Percentiles rank a stretch among this genome's conserved stretches.
These are phyloP conservation scores for Colletotrichum zoysiae DNA, from an alignment of 2,329 filamentous ascomycete genomes.

Conservation along the genomic window DNA sequence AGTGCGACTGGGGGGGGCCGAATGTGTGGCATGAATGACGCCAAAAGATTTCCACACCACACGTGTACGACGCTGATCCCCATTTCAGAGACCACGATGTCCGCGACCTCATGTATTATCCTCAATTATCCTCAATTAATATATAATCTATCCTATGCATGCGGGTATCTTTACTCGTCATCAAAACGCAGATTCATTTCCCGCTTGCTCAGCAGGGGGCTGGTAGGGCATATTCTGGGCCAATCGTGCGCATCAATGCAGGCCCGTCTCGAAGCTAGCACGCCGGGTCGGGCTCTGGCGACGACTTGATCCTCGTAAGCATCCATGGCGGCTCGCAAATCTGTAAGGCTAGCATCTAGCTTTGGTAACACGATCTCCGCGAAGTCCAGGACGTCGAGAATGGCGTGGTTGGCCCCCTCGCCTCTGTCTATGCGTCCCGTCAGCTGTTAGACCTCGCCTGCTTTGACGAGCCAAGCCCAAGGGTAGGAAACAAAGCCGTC, in stretches of 20 bases:
- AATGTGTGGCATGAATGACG: slow-evolving; percentile 15
- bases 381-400: slow-evolving; percentile 63
- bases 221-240: slow-evolving; percentile 52
- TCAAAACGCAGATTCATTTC: slow-evolving; percentile 51
- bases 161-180: slow-evolving; percentile 43
- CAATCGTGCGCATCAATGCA: slow-evolving; percentile 68
- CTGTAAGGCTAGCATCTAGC: slow-evolving; percentile 27
- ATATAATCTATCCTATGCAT: background rate
- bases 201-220: slow-evolving; percentile 56
- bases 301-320: slow-evolving; percentile 61
- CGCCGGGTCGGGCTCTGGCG: slow-evolving; percentile 57
- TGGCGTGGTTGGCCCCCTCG: slow-evolving; percentile 69
- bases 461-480: slow-evolving; percentile 4
- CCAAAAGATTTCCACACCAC: slow-evolving; percentile 16
- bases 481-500: background rate
- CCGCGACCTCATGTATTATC: background rate
- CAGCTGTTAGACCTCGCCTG: slow-evolving; percentile 13
- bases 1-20: background rate
- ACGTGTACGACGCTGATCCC: slow-evolving; percentile 4
- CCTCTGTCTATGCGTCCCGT: slow-evolving; percentile 60
- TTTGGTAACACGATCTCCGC: slow-evolving; percentile 49
- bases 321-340: slow-evolving; percentile 49
- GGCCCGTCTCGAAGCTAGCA: slow-evolving; percentile 64
- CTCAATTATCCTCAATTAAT: background rate
- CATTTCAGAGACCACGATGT: slow-evolving; percentile 11